phyloP scores from a whole-genome alignment of 2,329 filamentous ascomycete species.

The Curvularia eragrostidis region DNA sequence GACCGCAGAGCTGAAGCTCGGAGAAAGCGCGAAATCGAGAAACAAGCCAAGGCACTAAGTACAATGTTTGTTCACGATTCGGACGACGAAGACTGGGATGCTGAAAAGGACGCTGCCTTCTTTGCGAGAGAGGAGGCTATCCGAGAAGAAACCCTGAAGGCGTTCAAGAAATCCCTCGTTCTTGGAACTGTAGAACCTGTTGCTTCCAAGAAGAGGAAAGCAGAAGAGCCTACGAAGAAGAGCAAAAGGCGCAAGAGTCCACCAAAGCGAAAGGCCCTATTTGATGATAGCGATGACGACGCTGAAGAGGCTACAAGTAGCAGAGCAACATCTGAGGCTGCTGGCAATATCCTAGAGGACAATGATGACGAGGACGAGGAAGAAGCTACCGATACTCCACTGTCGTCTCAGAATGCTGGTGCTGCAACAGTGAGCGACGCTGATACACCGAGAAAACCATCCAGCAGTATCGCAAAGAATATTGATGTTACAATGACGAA shows the following conservation, averaged over 20 bases:
- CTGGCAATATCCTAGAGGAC: slow-evolving; percentile 23
- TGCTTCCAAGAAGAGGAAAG: slow-evolving; percentile 47
- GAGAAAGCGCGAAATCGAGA: slow-evolving; percentile 75
- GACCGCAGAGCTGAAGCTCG: slow-evolving; percentile 67
- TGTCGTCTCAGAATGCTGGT: slow-evolving; percentile 48
- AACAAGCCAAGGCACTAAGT: slow-evolving; percentile 81
- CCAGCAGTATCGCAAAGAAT: slow-evolving; percentile 6
- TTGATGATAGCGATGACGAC: slow-evolving; percentile 42
- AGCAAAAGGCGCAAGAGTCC: slow-evolving; percentile 45
- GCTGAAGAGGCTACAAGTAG: slow-evolving; percentile 35
- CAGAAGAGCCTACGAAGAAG: slow-evolving; percentile 26
- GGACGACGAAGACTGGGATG: slow-evolving; percentile 89
- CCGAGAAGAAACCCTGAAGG: slow-evolving; percentile 62
- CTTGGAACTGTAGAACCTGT: slow-evolving; percentile 50
- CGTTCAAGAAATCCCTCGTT: slow-evolving; percentile 55
- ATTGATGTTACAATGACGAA: slow-evolving; percentile 38
- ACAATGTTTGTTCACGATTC: slow-evolving; percentile 79
- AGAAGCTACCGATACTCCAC: slow-evolving; percentile 50
- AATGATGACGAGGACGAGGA: slow-evolving; percentile 34
- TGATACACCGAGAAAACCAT: slow-evolving; percentile 20
- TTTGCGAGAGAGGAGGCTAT: slow-evolving; percentile 76
- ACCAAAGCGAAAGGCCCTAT: slow-evolving; percentile 37
- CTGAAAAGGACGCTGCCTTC: slow-evolving; percentile 74
- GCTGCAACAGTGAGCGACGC: slow-evolving; percentile 20
- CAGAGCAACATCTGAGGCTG: slow-evolving; percentile 35